These are phyloP conservation scores for Marasmius sp. DNA, from an alignment of 1,284 basidiomycete genomes.

Conservation along the genomic window DNA sequence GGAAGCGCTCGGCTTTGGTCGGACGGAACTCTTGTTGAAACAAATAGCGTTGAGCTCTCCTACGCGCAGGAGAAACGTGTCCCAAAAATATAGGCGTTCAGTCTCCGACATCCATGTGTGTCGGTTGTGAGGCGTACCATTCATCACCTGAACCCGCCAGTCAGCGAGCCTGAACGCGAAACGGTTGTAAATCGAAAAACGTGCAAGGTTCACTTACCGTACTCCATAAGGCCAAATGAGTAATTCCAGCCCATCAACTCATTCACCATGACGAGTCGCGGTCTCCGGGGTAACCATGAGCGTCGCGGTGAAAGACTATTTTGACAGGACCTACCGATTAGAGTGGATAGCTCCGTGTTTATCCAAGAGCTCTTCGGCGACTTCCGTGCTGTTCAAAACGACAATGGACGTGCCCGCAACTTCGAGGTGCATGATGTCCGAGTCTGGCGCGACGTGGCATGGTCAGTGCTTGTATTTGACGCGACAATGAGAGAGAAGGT, in stretches of 20 bases:
- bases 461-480: neutral
- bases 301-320: neutral
- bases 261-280: conserved; percentile 18
- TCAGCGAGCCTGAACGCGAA: neutral
- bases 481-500: neutral
- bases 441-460: neutral
- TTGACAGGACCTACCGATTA: conserved; percentile 7
- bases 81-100: neutral
- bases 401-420: conserved; percentile 15
- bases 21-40: conserved; percentile 29
- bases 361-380: conserved; percentile 12
- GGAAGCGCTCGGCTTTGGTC: conserved; percentile 18
- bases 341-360: conserved; percentile 14
- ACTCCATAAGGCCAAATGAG: conserved; percentile 25
- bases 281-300: conserved; percentile 14
- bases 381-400: conserved; percentile 12
- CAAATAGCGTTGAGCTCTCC: conserved; percentile 20
- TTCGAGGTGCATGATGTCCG: conserved; percentile 15
- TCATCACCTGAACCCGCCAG: conserved; percentile 6
- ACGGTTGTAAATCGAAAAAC: conserved; percentile 1
- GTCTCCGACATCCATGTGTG: no score
- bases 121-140: conserved; percentile 5
- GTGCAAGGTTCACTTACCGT: conserved; percentile 22
- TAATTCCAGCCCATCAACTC: conserved; percentile 28
- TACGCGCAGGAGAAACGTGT: neutral